Base-by-base conservation (phyloP, 257 asterid species). In the Rauvolfia tetraphylla region DNA sequence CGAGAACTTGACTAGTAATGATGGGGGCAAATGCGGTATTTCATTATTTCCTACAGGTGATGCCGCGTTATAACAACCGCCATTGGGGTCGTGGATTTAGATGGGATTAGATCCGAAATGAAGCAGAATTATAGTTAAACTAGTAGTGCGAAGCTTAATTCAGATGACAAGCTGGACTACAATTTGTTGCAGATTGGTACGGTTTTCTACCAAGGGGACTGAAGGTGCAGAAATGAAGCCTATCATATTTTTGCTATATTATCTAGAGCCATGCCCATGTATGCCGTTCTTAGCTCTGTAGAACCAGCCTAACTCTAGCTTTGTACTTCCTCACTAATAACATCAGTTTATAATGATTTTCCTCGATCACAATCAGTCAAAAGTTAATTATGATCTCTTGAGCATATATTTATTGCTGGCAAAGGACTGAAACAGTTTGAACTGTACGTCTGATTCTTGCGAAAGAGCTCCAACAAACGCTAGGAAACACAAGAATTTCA, bases 1-100 rank as follows among this genome's bases (percentile, higher is more conserved):
- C 79, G 48, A 46, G 73, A 49, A 49, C 22, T 66, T 33, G 48
- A 75, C 29, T 20, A 10, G 15, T 48, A 65, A 66, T 75, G 56
- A 49, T 8, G 14, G 20, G 23, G 29, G 46, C 23, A 38, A 53
- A 51, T 46, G 51, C 49, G 25, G 1, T 7, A 18, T 36, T 29
- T 59, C 38, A 1, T 27, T 2, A 13, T 27, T 38, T 13, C 67
- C 39, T 39, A 2, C 1, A 1, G 0, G 11, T 15, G 23, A 2
- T 27, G 15, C n/a, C n/a, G 15, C 3, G 6, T 27, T 25, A 57
- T 56, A 2, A 23, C 3, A 23, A 23, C 62, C 22, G 7, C 62
- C 31, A 25, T 25, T 58, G 66, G 66, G 66, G 27, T 58, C 27
- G 5, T 58, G 66, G 36, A 58, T 27, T 25, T 27, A 58, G 4